A percentile compares a stretch with the other conserved stretches of the same genome.
These are phyloP conservation scores for Tritrichomonas foetus DNA, from an alignment of 208 protist species.

Conservation along the genomic window DNA sequence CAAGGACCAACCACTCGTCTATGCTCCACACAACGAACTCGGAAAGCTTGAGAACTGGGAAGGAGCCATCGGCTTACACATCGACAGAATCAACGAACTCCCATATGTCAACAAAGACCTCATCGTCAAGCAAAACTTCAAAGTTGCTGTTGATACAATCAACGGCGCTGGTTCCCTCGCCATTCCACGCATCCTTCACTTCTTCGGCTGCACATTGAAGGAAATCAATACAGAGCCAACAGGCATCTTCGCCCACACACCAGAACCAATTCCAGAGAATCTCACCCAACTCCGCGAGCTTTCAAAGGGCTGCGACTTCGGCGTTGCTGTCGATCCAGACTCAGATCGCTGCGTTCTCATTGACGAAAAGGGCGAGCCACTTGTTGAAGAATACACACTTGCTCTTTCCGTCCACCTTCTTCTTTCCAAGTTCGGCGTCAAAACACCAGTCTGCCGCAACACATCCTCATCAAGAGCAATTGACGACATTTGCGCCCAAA, in stretches of 20 bases:
- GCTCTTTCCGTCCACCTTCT: background rate
- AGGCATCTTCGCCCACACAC: background rate
- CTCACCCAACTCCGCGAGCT: background rate
- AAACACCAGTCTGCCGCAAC: constrained; percentile 32
- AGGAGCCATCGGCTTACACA: background rate
- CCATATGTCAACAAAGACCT: background rate
- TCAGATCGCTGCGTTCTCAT: constrained; percentile 25
- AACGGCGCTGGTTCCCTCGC: constrained; percentile 23
- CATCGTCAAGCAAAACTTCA: background rate
- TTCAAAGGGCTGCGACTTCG: background rate
- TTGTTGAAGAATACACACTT: constrained; percentile 22
- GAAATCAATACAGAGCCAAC: constrained; percentile 32
- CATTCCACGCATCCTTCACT: background rate
- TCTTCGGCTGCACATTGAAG: background rate
- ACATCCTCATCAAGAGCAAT: background rate
- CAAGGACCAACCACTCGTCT: background rate
- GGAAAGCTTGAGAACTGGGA: background rate
- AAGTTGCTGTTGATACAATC: constrained; percentile 23
- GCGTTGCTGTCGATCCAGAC: constrained; percentile 16
- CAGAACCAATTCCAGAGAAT: constrained; percentile 37
- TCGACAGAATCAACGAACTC: background rate
- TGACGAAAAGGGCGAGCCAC: background rate
- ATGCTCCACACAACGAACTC: background rate
- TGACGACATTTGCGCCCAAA: background rate
- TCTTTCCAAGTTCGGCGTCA: background rate